Percentiles rank a stretch among this genome's conserved stretches.
Evolutionary conservation across 805 yeast genomes (phyloP).

Genomic region (Schizosaccharomyces cryophilus): DNA sequence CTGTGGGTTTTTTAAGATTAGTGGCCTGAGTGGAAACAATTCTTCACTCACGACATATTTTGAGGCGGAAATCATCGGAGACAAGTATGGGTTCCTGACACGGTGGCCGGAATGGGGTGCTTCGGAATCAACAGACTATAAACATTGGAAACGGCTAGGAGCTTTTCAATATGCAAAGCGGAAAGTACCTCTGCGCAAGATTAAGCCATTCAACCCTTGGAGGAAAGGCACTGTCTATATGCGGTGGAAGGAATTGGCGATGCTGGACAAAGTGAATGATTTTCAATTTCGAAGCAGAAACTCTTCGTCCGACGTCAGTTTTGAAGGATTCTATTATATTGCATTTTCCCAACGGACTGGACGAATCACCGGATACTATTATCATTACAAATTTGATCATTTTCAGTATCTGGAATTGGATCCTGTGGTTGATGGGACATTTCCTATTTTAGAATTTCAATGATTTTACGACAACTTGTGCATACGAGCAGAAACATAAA

Average conservation of each 20-base stretch:
- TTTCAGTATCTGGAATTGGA: conserved; percentile 38
- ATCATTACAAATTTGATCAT: conserved; percentile 44
- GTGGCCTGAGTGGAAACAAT: conserved; percentile 33
- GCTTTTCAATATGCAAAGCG: conserved; percentile 18
- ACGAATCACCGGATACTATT: conserved; percentile 54
- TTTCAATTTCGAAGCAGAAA: conserved; percentile 23
- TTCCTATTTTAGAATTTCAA: not conserved
- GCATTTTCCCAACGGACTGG: conserved; percentile 62
- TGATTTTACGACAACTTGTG: not conserved
- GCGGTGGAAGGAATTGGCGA: conserved; percentile 65
- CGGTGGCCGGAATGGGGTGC: conserved; percentile 37
- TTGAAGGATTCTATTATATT: conserved; percentile 77
- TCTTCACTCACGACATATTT: conserved; percentile 49
- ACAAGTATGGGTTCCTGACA: conserved; percentile 33
- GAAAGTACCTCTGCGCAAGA: conserved; percentile 9
- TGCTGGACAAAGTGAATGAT: conserved; percentile 33
- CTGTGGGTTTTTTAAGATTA: conserved; percentile 40
- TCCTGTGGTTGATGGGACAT: not conserved
- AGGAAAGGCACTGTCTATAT: conserved; percentile 30
- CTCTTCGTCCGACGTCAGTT: conserved; percentile 38
- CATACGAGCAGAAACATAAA: too few species aligned
- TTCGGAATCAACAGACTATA: conserved; percentile 31
- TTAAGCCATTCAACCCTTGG: conserved; percentile 8
- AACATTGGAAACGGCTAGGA: conserved; percentile 41
- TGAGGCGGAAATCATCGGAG: conserved; percentile 45